A percentile compares a stretch with the other conserved stretches of the same genome.
phyloP scores from a whole-genome alignment of 768 basidiomycete genomes.

The Hericium coralloides region DNA sequence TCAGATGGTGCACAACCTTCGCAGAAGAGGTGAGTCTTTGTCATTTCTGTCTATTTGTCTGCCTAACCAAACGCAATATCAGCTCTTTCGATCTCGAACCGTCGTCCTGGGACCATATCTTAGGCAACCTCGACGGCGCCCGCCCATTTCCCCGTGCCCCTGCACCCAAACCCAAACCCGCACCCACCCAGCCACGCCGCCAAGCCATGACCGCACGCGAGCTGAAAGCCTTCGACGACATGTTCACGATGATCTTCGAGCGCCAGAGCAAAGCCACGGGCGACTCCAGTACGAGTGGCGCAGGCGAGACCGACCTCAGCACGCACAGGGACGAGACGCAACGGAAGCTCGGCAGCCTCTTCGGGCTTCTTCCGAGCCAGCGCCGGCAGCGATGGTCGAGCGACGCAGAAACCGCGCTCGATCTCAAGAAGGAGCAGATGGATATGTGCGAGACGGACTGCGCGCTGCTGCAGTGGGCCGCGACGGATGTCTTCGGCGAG shows the following conservation, averaged over 20 bases:
- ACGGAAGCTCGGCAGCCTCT: conserved; percentile 32
- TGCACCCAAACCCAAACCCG: no score
- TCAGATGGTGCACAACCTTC: no score
- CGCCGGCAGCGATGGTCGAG: conserved; percentile 16
- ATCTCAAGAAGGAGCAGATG: conserved; percentile 67
- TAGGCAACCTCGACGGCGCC: conserved; percentile 33
- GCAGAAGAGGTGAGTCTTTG: no score
- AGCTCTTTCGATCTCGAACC: background rate
- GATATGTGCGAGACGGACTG: conserved; percentile 58
- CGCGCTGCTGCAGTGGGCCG: conserved; percentile 67
- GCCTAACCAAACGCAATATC: no score
- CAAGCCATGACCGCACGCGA: conserved; percentile 66
- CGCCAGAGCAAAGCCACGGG: conserved; percentile 25
- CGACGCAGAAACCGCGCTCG: conserved; percentile 40
- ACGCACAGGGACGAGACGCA: background rate
- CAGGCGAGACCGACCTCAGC: background rate
- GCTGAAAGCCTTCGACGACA: conserved; percentile 55
- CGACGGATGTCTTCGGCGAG: conserved; percentile 57
- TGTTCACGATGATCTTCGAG: conserved; percentile 66
- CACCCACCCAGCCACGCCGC: conserved; percentile 21
- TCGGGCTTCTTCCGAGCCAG: conserved; percentile 45
- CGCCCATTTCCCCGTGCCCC: conserved; percentile 11
- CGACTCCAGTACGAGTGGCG: conserved; percentile 20
- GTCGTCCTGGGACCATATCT: conserved; percentile 46
- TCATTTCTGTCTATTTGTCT: no score